Evolutionary conservation across 192 early-diverging fungal genomes (phyloP), one percentile per base, ranked within the genome.

Genomic region (Coemansia nantahalensis): DNA sequence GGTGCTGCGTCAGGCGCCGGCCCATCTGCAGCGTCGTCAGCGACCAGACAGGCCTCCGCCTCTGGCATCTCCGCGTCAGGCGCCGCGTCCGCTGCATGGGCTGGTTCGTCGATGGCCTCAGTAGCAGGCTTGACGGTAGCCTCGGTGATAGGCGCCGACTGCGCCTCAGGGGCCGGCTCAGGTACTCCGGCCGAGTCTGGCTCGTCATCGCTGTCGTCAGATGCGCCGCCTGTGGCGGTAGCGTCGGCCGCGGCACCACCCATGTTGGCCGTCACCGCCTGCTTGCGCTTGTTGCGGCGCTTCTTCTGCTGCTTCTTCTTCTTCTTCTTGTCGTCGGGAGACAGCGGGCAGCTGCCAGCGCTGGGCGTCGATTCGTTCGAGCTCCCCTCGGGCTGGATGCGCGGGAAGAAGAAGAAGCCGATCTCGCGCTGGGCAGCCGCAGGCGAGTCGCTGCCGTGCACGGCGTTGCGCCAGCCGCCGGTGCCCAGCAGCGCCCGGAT

Each of bases 391-490:
- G 49, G 56, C 48, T 59, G 61, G 32, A 65, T 66, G 33, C 53
- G 39, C 9, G 69, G 68, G 11, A 28, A 45, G 54, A 79, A 79
- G 48, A 79, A 79, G 41, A 79, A 70, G 2, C 41, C 50, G 21
- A 79, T 44, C 50, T 69, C 78, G 8, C 78, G 70, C 47, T 49
- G 38, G 1, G 71, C 78, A 22, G 62, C 45, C 21, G 58, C 59
- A 8, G 56, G 39, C 17, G 82, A 82, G 32, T 80, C 81, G 39
- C 79, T 80, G 32, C 79, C 82, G 52, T 83, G 81, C 0, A 80
- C 77, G 13, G 79, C 81, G 59, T 83, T 83, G 31, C 62, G 62
- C 15, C 54, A 56, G 23, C 61, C 54, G 33, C 45, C 49, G 7
- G 68, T 48, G 24, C 82, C 82, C 55, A 73, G 55, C 54, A 54